A percentile compares a stretch with the other conserved stretches of the same genome.
phyloP scores from a whole-genome alignment of 2,329 filamentous ascomycete genomes.

The Sarocladiaceae sp. region DNA sequence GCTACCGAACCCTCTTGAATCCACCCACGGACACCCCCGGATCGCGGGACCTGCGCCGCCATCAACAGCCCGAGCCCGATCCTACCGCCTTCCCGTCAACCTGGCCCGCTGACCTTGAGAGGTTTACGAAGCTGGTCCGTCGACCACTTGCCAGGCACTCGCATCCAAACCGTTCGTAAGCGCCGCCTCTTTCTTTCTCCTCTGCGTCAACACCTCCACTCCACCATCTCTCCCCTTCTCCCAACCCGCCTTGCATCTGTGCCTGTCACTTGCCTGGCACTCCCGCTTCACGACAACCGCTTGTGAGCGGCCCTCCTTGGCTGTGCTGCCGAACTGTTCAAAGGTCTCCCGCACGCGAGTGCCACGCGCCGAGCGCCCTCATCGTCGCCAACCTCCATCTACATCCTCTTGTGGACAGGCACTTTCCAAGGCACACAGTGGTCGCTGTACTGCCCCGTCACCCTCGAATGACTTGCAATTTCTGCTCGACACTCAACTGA shows the following conservation, averaged over 20 bases:
- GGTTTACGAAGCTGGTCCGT: slow-evolving; percentile 2
- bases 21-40: slow-evolving; percentile 7
- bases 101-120: slow-evolving; percentile 8
- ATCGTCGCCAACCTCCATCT: background rate
- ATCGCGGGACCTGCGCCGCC: slow-evolving; percentile 8
- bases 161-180: slow-evolving; percentile 6
- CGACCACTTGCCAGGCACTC: background rate
- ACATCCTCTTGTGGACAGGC: background rate
- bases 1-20: background rate
- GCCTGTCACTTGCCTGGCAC: background rate
- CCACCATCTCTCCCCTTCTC: background rate
- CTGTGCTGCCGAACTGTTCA: background rate
- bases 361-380: background rate
- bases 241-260: background rate
- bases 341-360: background rate
- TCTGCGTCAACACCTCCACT: slow-evolving; percentile 2
- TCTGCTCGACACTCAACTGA: background rate
- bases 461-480: background rate
- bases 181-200: slow-evolving; percentile 3
- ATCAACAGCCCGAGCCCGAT: slow-evolving; percentile 8
- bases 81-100: slow-evolving; percentile 6
- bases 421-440: background rate
- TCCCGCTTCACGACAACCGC: background rate
- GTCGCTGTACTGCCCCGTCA: background rate
- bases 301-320: background rate